These are phyloP conservation scores for Pichia sp. DNA, from an alignment of 1,139 yeast species.

Conservation along the genomic window DNA sequence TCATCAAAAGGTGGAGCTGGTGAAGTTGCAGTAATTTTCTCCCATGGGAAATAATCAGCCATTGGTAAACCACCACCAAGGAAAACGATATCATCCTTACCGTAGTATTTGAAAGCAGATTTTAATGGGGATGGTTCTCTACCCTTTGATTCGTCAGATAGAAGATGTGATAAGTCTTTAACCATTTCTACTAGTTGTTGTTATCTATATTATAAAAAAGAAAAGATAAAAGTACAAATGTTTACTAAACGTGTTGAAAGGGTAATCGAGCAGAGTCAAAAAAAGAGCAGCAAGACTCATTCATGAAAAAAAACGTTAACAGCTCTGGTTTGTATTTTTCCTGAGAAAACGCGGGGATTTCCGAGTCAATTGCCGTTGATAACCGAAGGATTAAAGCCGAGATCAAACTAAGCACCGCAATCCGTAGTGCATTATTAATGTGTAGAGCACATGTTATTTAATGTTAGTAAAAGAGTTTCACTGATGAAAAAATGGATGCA, in stretches of 20 bases:
- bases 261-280: not conserved
- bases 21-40: conserved; percentile 57
- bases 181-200: conserved; percentile 15
- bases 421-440: no score
- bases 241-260: not conserved
- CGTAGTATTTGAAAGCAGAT: conserved; percentile 70
- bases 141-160: conserved; percentile 70
- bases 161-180: conserved; percentile 66
- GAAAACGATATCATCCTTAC: conserved; percentile 70
- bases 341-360: not conserved
- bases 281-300: no score
- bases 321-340: not conserved
- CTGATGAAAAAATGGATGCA: not conserved
- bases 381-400: no score
- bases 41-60: conserved; percentile 88
- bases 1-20: conserved; percentile 70
- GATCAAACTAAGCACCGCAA: no score
- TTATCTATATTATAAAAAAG: not conserved
- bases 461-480: no score
- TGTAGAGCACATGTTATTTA: no score
- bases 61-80: conserved; percentile 95
- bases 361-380: not conserved
- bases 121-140: conserved; percentile 80
- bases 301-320: not conserved
- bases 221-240: not conserved